Conservation (phyloP, 768 basidiomycete species). For the Tylopilus sp. region DNA sequence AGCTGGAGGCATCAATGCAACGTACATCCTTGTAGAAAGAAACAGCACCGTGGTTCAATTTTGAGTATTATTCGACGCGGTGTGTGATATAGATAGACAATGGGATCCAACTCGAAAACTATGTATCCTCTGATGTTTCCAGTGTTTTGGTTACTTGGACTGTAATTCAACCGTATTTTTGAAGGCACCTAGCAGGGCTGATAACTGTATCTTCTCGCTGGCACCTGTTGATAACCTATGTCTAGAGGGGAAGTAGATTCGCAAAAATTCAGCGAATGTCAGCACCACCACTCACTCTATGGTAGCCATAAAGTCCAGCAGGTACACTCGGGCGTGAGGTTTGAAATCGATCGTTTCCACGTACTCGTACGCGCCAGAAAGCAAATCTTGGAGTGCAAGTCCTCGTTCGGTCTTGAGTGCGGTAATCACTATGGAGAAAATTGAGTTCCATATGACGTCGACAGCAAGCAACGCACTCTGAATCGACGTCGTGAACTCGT, state of each 20-base stretch:
- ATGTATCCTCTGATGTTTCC: background rate
- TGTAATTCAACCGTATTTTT: constrained; percentile 87
- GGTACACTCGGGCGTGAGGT: constrained; percentile 80
- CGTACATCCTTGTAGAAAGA: constrained; percentile 7
- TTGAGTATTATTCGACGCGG: background rate
- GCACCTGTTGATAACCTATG: constrained; percentile 90
- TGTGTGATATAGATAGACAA: background rate
- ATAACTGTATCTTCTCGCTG: constrained; percentile 91
- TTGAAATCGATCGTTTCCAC: constrained; percentile 84
- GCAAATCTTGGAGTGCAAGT: constrained; percentile 90
- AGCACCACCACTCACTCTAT: constrained; percentile 66
- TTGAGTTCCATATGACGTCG: background rate
- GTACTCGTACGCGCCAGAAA: constrained; percentile 89
- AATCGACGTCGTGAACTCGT: constrained; percentile 92
- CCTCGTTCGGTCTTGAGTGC: constrained; percentile 88
- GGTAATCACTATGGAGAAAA: constrained; percentile 64
- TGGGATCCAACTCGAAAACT: background rate
- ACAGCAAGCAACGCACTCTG: constrained; percentile 48
- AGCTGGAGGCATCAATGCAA: constrained; percentile 2
- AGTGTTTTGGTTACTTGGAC: constrained; percentile 33
- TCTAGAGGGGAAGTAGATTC: constrained; percentile 41
- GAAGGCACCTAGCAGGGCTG: constrained; percentile 87
- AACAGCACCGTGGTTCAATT: background rate
- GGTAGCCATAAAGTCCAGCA: constrained; percentile 92
- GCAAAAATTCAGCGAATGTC: background rate